These are phyloP conservation scores for Starmerella floricola DNA, from an alignment of 805 yeast genomes.

Conservation along the genomic window DNA sequence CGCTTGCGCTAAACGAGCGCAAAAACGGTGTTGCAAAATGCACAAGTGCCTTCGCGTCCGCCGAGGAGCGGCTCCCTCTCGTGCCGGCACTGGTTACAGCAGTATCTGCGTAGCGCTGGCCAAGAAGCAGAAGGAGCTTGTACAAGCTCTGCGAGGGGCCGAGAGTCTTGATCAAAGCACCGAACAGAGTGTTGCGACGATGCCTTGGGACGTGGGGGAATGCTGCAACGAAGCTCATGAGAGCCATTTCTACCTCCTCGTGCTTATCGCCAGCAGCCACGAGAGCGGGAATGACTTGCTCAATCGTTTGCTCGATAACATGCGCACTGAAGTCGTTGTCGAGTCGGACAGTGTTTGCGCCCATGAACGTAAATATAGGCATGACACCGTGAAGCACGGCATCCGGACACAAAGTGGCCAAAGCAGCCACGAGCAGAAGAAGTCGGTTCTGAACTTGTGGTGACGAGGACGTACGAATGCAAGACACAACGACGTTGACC, in stretches of 20 bases:
- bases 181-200: slow-evolving; percentile 75
- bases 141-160: slow-evolving; percentile 58
- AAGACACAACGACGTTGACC: slow-evolving; percentile 81
- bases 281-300: slow-evolving; percentile 83
- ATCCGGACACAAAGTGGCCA: slow-evolving; percentile 84
- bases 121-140: slow-evolving; percentile 62
- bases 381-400: slow-evolving; percentile 86
- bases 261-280: slow-evolving; percentile 39
- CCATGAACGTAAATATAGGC: slow-evolving; percentile 99
- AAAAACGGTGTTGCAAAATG: slow-evolving; percentile 65
- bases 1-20: slow-evolving; percentile 52
- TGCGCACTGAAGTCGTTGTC: slow-evolving; percentile 91
- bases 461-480: slow-evolving; percentile 76
- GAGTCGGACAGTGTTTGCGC: slow-evolving; percentile 91
- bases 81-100: slow-evolving; percentile 1
- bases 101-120: slow-evolving; percentile 58
- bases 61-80: slow-evolving; percentile 33
- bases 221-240: slow-evolving; percentile 86
- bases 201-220: slow-evolving; percentile 93
- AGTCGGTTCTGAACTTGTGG: slow-evolving; percentile 92
- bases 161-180: slow-evolving; percentile 66
- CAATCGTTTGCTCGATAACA: slow-evolving; percentile 83
- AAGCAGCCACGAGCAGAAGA: slow-evolving; percentile 68
- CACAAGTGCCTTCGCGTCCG: slow-evolving; percentile 53
- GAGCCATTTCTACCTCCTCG: slow-evolving; percentile 68